Evolutionary conservation across 2,329 filamentous ascomycete species (phyloP), one percentile per base, ranked within the genome.

Genomic region (Colletotrichum orbiculare): DNA sequence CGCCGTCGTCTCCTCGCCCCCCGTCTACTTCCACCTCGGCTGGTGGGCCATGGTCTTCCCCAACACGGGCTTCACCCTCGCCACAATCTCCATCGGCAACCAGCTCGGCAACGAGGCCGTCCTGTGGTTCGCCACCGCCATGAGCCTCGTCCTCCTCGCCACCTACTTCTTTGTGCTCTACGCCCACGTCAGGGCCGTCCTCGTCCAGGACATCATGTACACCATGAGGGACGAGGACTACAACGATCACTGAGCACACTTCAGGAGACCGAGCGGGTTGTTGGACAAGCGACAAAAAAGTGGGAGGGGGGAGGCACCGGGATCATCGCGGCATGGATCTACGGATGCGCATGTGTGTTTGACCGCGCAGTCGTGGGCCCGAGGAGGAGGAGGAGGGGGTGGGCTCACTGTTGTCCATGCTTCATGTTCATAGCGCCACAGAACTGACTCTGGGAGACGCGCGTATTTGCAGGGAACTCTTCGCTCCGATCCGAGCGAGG

Each of bases 31-130:
- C 69, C 84, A 87, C 66, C 78, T 90, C 2, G 86, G 85, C 1
- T 90, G 87, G 87, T 91, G 86, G 84, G 86, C 87, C 0, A 83
- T 87, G 73, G 84, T 88, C 9, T 89, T 89, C 73, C 86, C 86
- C 49, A 89, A 89, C 73, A 85, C 83, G 0, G 86, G 86, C 4
- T 88, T 88, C 70, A 83, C 82, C 4, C 76, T 89, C 50, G 83
- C 83, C 2, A 87, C 85, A 0, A 86, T 87, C 54, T 76, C 82
- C 7, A 83, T 88, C 25, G 83, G 81, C 1, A 80, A 81, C 5
- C 79, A 81, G 41, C 76, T 88, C 8, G 71, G 75, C 52, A 85
- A 78, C 68, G 71, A 80, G 0, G 73, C 74, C 0, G 77, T 87
- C 3, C 69, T 79, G 38, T 86, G 83, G 78, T 75, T 86, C 2